These are phyloP conservation scores for Chloris gayana DNA, from an alignment of 176 grass and related monocot genomes.

Conservation along the genomic window DNA sequence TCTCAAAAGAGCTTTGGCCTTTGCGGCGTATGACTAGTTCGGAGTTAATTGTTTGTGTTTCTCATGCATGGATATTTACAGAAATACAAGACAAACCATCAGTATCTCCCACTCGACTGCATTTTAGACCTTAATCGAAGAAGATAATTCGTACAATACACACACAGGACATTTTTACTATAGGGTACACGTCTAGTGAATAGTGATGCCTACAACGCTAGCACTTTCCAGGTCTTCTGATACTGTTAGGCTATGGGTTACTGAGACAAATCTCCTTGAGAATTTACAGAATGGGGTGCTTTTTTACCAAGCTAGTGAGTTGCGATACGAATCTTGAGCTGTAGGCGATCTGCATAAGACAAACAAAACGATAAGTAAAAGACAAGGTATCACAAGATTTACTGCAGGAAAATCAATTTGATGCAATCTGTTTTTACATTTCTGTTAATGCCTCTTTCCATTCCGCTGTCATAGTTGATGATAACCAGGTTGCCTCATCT, in stretches of 20 bases:
- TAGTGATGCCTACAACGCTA: neutral
- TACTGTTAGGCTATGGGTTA: neutral
- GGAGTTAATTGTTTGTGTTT: neutral
- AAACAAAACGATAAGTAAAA: neutral
- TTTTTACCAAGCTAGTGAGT: neutral
- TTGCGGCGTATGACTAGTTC: too few species aligned
- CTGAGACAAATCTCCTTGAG: neutral
- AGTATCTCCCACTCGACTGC: neutral
- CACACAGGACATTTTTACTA: neutral
- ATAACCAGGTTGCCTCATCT: conserved; percentile 47
- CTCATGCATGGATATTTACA: neutral
- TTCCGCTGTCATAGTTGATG: neutral
- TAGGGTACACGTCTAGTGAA: neutral
- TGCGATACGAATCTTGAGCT: neutral
- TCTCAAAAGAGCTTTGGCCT: too few species aligned
- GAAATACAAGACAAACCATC: neutral
- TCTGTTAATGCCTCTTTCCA: conserved; percentile 36
- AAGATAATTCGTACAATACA: neutral
- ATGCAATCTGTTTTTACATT: conserved; percentile 36
- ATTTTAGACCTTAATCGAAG: neutral
- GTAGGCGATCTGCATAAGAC: neutral
- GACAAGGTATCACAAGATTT: conserved; percentile 5
- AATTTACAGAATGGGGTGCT: conserved; percentile 5
- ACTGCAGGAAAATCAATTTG: neutral
- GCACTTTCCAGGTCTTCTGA: neutral